Evolutionary conservation across 768 basidiomycete genomes (phyloP).

Genomic region (Boletus vermiculosoides): DNA sequence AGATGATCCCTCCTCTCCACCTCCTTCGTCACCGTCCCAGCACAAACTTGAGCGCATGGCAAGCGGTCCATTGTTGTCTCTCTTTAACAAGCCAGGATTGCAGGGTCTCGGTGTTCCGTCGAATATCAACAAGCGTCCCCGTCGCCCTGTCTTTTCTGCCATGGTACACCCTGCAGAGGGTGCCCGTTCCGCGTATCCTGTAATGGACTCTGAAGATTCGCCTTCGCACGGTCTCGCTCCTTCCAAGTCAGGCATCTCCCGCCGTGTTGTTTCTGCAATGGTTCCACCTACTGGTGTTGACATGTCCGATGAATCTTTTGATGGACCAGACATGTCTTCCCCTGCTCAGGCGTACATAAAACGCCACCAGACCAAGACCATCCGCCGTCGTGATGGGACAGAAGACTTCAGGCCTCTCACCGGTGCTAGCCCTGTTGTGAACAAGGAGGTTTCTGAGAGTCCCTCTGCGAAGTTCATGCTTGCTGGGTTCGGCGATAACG

Average conservation of each 20-base stretch:
- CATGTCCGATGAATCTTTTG: constrained; percentile 53
- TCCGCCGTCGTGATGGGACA: constrained; percentile 77
- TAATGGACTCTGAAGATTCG: constrained; percentile 32
- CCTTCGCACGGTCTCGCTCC: constrained; percentile 28
- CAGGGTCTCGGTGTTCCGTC: constrained; percentile 56
- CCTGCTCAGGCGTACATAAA: constrained; percentile 80
- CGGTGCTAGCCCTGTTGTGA: constrained; percentile 55
- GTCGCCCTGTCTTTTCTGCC: constrained; percentile 68
- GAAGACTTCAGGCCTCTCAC: constrained; percentile 76
- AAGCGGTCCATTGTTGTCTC: constrained; percentile 33
- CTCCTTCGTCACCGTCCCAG: constrained; percentile 46
- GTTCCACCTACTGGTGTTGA: constrained; percentile 43
- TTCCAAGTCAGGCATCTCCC: constrained; percentile 46
- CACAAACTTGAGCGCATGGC: constrained; percentile 47
- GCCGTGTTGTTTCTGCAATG: constrained; percentile 78
- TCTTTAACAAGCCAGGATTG: constrained; percentile 50
- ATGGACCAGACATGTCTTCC: constrained; percentile 66
- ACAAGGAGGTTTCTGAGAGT: constrained; percentile 48
- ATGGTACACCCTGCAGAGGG: constrained; percentile 49
- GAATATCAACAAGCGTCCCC: constrained; percentile 54
- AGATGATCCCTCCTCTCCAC: constrained; percentile 49
- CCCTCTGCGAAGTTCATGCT: constrained; percentile 56
- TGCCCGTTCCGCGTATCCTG: constrained; percentile 44
- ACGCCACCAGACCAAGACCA: constrained; percentile 73
- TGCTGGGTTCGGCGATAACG: constrained; percentile 88